Evolutionary conservation across 176 grass and related monocot species (phyloP).

Genomic region (Triticum urartu): DNA sequence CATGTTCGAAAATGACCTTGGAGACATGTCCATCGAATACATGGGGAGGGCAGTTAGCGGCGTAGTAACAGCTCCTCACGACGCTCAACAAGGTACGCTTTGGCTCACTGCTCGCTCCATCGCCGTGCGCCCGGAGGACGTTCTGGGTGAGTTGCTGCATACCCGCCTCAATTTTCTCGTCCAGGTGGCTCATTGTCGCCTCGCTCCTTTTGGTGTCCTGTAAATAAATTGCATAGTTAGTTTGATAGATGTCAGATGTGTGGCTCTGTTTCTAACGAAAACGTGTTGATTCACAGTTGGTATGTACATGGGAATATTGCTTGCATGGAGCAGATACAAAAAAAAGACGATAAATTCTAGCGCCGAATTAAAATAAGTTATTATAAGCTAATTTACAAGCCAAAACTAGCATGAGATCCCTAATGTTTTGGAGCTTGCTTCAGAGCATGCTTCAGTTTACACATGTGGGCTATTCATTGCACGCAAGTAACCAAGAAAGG

Average conservation of each 20-base stretch:
- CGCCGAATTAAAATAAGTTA: not conserved
- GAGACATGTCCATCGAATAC: constrained; percentile 36
- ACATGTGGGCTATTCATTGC: too few relatives aligned
- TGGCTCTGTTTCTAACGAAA: too few relatives aligned
- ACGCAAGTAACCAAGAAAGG: not conserved
- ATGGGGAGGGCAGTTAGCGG: constrained; percentile 20
- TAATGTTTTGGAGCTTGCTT: not conserved
- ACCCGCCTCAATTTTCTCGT: constrained; percentile 17
- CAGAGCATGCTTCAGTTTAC: not conserved
- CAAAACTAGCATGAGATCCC: not conserved
- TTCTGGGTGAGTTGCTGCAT: constrained; percentile 48
- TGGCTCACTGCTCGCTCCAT: not conserved
- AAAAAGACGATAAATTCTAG: not conserved
- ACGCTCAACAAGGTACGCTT: constrained; percentile 47
- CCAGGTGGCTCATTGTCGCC: not conserved
- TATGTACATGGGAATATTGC: too few relatives aligned
- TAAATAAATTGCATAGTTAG: not conserved
- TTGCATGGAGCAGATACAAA: too few relatives aligned
- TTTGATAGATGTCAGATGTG: not conserved
- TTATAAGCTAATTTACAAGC: not conserved
- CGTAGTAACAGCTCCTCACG: constrained; percentile 55
- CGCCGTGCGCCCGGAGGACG: constrained; percentile 12
- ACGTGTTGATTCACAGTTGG: too few relatives aligned
- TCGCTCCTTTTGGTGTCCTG: constrained; percentile 9
- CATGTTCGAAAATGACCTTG: constrained; percentile 41